Evolutionary conservation across 768 basidiomycete species (phyloP), one percentile per base, ranked within the genome.

Genomic region (Rhodosporidiobolus odoratus): DNA sequence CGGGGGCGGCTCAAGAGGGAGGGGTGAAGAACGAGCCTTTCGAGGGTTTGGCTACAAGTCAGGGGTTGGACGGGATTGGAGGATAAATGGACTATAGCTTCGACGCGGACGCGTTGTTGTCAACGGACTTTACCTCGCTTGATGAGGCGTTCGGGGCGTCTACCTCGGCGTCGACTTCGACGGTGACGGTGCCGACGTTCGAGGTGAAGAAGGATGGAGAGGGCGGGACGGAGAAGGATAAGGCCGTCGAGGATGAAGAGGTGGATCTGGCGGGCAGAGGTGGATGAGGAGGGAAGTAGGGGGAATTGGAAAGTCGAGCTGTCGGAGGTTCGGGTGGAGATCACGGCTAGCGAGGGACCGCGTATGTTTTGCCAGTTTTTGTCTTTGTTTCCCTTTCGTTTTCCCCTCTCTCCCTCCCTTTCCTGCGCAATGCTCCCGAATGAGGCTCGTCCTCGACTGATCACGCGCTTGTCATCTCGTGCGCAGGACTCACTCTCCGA

Each of bases 101-200:
- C 38, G 62, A 52, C 50, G 43, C 59, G 38, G 37, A 32, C 4
- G 27, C 64, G 1, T n/a, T n/a, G n/a, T 12, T 71, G 12, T 25
- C 62, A 8, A 65, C 64, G 12, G 72, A 73, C 62, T 73, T 73
- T 38, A 48, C 57, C 9, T 38, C 62, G 0, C 56, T 73, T 54
- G 72, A 73, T 37, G 72, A 69, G n/a, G 72, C 72, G 16, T 73
- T 73, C 53, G 72, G 72, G 10, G 37, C 61, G 2, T 57, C 58
- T 32, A 9, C 41, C 12, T 27, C 66, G 52, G 5, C 21, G 6
- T 12, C 41, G 16, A 17, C 50, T 3, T 7, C 43, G 19, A 12
- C 30, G n/a, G 0, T 37, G 6, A 2, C 34, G 12, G 15, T 52
- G 2, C 1, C 27, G n/a, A 25, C 2, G 1, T 12, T 23, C 2